These are phyloP conservation scores for Vararia minispora DNA, from an alignment of 768 basidiomycete species.

Conservation along the genomic window DNA sequence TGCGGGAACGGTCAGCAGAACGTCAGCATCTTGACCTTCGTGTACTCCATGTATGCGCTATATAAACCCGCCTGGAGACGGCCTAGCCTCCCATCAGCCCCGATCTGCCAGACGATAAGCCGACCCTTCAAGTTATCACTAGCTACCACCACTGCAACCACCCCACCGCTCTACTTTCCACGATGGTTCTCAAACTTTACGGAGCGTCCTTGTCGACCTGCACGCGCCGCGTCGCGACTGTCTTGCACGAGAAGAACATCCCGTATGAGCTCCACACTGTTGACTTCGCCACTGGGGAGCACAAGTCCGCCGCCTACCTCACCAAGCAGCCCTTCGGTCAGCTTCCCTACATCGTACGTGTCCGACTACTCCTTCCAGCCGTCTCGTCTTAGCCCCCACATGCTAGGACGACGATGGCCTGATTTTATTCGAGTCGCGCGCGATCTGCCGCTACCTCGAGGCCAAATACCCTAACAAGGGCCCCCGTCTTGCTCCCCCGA, in stretches of 20 bases:
- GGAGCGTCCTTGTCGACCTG: slow-evolving; percentile 30
- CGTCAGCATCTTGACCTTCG: no score
- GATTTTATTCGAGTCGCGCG: slow-evolving; percentile 50
- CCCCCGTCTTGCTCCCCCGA: slow-evolving; percentile 34
- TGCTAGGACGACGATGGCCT: slow-evolving; percentile 44
- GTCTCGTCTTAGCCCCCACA: not conserved
- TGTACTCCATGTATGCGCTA: no score
- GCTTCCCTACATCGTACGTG: slow-evolving; percentile 41
- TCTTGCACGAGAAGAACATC: slow-evolving; percentile 45
- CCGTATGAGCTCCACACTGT: slow-evolving; percentile 40
- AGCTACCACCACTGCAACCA: no score
- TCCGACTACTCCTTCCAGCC: not conserved
- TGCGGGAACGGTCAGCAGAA: no score
- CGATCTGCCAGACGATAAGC: no score
- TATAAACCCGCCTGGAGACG: no score
- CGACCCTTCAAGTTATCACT: no score
- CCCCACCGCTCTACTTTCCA: no score
- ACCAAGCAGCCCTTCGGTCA: slow-evolving; percentile 54
- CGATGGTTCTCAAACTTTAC: slow-evolving; percentile 29
- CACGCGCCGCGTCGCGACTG: slow-evolving; percentile 38
- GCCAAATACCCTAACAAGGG: slow-evolving; percentile 37
- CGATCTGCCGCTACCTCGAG: slow-evolving; percentile 48
- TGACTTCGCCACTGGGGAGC: slow-evolving; percentile 30
- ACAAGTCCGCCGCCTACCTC: slow-evolving; percentile 34
- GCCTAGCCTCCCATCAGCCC: no score